Conservation (phyloP, 2,329 filamentous ascomycete genomes). For the Penicillium sp. region DNA sequence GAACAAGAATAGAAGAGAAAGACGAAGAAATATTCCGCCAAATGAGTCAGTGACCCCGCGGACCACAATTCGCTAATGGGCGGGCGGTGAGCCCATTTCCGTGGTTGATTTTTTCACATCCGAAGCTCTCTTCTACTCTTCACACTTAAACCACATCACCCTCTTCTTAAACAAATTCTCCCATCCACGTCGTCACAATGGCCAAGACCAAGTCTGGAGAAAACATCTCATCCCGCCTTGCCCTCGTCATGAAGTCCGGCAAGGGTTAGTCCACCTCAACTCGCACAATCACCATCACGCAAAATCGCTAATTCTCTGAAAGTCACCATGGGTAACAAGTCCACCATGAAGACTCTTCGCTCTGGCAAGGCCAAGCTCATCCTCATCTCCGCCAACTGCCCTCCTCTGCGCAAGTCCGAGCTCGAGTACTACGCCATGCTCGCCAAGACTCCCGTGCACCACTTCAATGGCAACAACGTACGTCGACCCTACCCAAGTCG, state of each 20-base stretch:
- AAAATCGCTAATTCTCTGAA: slow-evolving; percentile 8
- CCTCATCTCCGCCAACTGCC: slow-evolving; percentile 92
- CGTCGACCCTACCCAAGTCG: slow-evolving; percentile 48
- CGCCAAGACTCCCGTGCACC: slow-evolving; percentile 92
- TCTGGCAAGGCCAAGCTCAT: slow-evolving; percentile 98
- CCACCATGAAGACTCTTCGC: slow-evolving; percentile 82
- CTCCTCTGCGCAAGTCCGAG: slow-evolving; percentile 96
- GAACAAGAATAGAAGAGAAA: background rate
- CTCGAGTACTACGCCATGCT: slow-evolving; percentile 94
- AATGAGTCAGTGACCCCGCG: slow-evolving; percentile 17
- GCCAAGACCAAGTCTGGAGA: slow-evolving; percentile 69
- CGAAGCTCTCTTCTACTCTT: slow-evolving; percentile 3
- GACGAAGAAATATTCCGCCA: slow-evolving; percentile 2
- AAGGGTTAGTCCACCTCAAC: slow-evolving; percentile 26
- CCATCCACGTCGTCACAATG: slow-evolving; percentile 52
- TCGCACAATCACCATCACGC: background rate
- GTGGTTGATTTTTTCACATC: background rate
- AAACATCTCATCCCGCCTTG: slow-evolving; percentile 67
- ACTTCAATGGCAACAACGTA: slow-evolving; percentile 99
- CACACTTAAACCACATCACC: background rate
- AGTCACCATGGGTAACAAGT: slow-evolving; percentile 87
- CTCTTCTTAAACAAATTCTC: slow-evolving; percentile 13
- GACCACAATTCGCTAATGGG: background rate
- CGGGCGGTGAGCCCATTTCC: background rate
- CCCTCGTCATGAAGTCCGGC: slow-evolving; percentile 62